These are phyloP conservation scores for Helicostylum pulchrum DNA, from an alignment of 192 early-diverging fungal genomes.

Conservation along the genomic window DNA sequence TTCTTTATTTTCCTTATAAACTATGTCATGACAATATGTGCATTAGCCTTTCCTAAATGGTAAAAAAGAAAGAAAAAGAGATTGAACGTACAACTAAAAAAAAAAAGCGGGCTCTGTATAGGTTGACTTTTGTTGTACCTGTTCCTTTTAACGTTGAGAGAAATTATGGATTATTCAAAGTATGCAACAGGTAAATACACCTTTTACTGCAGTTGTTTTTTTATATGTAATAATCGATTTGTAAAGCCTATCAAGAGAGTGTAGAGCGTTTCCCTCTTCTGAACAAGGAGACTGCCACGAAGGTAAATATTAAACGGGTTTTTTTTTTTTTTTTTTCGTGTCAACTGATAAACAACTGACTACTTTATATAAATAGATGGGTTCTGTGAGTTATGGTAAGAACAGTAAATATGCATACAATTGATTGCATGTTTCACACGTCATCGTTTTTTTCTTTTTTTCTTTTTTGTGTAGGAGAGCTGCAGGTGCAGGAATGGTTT, in stretches of 20 bases:
- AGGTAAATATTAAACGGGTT: slow-evolving; percentile 20
- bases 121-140: slow-evolving; percentile 36
- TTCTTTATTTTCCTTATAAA: slow-evolving; percentile 28
- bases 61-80: background rate
- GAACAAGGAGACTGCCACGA: slow-evolving; percentile 28
- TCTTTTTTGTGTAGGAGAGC: slow-evolving; percentile 22
- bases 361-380: slow-evolving; percentile 20
- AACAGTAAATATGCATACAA: too few species aligned
- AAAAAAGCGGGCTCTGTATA: slow-evolving; percentile 3
- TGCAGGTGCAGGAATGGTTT: slow-evolving; percentile 31
- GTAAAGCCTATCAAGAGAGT: slow-evolving; percentile 27
- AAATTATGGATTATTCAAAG: slow-evolving; percentile 32
- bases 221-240: background rate
- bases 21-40: slow-evolving; percentile 23
- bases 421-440: too few species aligned
- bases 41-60: slow-evolving; percentile 35
- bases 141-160: slow-evolving; percentile 33
- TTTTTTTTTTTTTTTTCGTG: too few species aligned
- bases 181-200: slow-evolving; percentile 26
- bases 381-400: slow-evolving; percentile 37
- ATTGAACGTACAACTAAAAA: background rate
- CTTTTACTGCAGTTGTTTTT: too few species aligned
- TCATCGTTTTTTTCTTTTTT: background rate
- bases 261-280: slow-evolving; percentile 31
- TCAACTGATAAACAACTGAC: background rate